Evolutionary conservation across 2,329 filamentous ascomycete genomes (phyloP), one percentile per base, ranked within the genome.

Genomic region (Colletotrichum salicis): DNA sequence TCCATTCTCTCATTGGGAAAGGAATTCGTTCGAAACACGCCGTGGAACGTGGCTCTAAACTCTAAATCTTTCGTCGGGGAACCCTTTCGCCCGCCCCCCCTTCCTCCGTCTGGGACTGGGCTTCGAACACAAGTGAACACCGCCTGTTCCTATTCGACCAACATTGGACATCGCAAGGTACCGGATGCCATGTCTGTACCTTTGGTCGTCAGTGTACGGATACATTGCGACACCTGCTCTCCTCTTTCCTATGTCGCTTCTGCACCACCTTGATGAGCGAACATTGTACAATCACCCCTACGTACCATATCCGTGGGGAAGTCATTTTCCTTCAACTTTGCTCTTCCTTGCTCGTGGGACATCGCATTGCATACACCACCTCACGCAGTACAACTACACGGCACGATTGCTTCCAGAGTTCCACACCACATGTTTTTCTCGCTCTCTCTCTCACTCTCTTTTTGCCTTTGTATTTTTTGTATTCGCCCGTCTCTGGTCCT

Each of bases 31-130:
- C 68, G 68, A 71, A 71, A 71, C 68, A 58, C 67, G 64, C 65
- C 52, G 64, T 68, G 68, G 68, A 71, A 71, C 64, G 64, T 71
- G 64, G 64, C 56, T 48, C 41, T 51, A 68, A 71, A 71, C 68
- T 68, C 57, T 71, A 68, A 61, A 41, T 13, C 29, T 22, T 45
- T 35, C 52, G 29, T 58, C 52, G 31, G 52, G 64, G 57, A 31
- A 62, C 41, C 68, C 68, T 55, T 48, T 56, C 58, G 24, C 33
- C 45, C 37, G 22, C 64, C 11, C 2, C 7, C 51, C 22, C 22
- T 8, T 64, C 48, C 29, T 13, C 15, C 19, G 33, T 56, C 55
- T 41, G 19, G 58, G 68, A 63, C 52, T 27, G 57, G 64, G 37
- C 58, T 31, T 58, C n/a, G 57, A 54, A 51, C 6, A 41, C 27